Evolutionary conservation across 2,329 filamentous ascomycete genomes (phyloP), one percentile per base, ranked within the genome.

Genomic region (Alternaria longipes): DNA sequence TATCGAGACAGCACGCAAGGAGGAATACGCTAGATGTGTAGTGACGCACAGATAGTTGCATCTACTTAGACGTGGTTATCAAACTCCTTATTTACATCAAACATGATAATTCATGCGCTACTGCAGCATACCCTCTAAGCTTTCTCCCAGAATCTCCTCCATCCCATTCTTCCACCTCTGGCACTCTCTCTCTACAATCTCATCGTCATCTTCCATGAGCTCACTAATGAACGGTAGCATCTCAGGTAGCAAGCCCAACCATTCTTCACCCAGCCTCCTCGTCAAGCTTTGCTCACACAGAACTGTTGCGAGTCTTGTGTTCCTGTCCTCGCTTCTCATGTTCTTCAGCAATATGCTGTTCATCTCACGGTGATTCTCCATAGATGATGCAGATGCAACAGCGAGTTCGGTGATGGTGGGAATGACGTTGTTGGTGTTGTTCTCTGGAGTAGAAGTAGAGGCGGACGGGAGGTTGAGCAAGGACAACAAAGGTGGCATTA

Each of bases 161-260:
- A 99, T 96, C 80, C 89, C 89, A 75, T 90, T 87, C 70, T 98
- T 95, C 94, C 95, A 97, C 72, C 88, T 85, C 75, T 94, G 87
- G 38, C 93, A 94, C 83, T 97, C 94, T 74, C 89, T 84, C 82
- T 99, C 95, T 24, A 99, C 94, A 28, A 86, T 85, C 81, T 98
- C 95, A 74, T 98, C 94, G 69, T 98, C 95, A 77, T 99, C 95
- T 76, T 99, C 95, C 81, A 97, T 91, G 73, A 97, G 79, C 82
- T 99, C 95, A 73, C 92, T 96, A 71, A 99, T 97, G 66, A 94
- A 92, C 20, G 96, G 94, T 77, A 99, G 81, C 91, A 97, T 98
- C 85, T 99, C 95, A 0, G 94, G 93, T 75, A 98, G 79, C 82
- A 96, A 86, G 1, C 89, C 87, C 61, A 99, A 81, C 95, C 95